These are phyloP conservation scores for Leishmania gerbilli DNA, from an alignment of 208 protist species.

Conservation along the genomic window DNA sequence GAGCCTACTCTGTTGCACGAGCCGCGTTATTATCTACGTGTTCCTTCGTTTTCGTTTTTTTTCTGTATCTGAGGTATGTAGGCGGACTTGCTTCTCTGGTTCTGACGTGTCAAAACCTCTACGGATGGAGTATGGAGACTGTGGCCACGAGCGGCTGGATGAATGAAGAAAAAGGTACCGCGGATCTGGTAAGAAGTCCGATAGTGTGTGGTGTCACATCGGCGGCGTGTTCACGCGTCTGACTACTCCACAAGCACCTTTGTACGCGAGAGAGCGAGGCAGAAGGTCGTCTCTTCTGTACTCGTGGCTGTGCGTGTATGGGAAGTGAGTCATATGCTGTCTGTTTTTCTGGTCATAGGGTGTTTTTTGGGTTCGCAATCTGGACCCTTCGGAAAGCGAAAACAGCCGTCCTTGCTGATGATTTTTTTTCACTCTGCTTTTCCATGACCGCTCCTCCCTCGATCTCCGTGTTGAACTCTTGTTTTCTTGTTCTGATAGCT, in stretches of 20 bases:
- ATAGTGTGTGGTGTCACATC: not conserved
- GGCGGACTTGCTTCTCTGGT: not conserved
- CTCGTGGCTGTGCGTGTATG: not conserved
- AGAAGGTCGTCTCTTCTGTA: not conserved
- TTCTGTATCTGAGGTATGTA: constrained; percentile 6
- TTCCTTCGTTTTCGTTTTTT: not conserved
- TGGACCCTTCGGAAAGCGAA: not conserved
- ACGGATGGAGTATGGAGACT: not conserved
- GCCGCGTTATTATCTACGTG: not conserved
- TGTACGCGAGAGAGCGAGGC: too few relatives aligned
- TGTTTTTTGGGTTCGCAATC: not conserved
- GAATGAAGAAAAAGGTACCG: constrained; percentile 5
- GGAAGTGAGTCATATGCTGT: not conserved
- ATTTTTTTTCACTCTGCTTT: not conserved
- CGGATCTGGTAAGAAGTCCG: too few relatives aligned
- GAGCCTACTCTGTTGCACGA: not conserved
- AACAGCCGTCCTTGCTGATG: not conserved
- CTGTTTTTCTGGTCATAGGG: not conserved
- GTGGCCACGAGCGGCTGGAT: not conserved
- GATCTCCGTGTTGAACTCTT: not conserved
- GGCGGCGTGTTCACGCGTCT: not conserved
- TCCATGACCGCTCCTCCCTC: not conserved
- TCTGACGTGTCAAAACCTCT: not conserved
- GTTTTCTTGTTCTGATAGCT: not conserved
- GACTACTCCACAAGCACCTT: not conserved